Conservation (phyloP, 1,284 basidiomycete species). For the Cutaneotrichosporon daszewskae region DNA sequence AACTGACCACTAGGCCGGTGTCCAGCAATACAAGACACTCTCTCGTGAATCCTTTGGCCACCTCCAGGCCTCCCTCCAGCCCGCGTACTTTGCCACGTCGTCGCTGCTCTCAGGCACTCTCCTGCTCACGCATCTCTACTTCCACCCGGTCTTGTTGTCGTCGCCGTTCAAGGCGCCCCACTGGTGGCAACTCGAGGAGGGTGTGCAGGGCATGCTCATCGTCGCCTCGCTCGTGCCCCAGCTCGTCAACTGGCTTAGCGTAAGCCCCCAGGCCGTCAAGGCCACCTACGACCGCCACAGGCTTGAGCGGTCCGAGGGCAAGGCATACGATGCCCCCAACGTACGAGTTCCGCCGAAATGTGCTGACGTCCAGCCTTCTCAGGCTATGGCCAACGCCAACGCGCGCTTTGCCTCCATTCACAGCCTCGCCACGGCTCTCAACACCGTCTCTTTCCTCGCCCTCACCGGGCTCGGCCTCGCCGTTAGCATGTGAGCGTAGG, state of each 20-base stretch:
- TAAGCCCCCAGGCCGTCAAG: slow-evolving; percentile 42
- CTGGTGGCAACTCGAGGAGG: slow-evolving; percentile 55
- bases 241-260: slow-evolving; percentile 41
- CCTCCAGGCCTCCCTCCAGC: slow-evolving; percentile 68
- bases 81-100: slow-evolving; percentile 65
- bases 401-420: slow-evolving; percentile 61
- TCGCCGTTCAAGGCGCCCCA: slow-evolving; percentile 48
- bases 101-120: slow-evolving; percentile 57
- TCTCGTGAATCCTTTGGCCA: slow-evolving; percentile 64
- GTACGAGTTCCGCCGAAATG: slow-evolving; percentile 42
- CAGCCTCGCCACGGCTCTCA: slow-evolving; percentile 57
- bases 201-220: slow-evolving; percentile 65
- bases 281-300: slow-evolving; percentile 66
- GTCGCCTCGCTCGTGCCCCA: slow-evolving; percentile 54
- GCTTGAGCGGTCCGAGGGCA: slow-evolving; percentile 68
- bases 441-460: slow-evolving; percentile 58
- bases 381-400: slow-evolving; percentile 63
- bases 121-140: slow-evolving; percentile 58
- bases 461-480: slow-evolving; percentile 63
- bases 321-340: slow-evolving; percentile 57
- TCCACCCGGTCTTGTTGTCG: slow-evolving; percentile 58
- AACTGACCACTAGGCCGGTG: slow-evolving; percentile 22
- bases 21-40: slow-evolving; percentile 30
- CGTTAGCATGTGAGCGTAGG: slow-evolving; percentile 44
- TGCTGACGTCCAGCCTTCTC: slow-evolving; percentile 55